These are phyloP conservation scores for Volvox carteri DNA, from an alignment of 163 green algal species.

Conservation along the genomic window DNA sequence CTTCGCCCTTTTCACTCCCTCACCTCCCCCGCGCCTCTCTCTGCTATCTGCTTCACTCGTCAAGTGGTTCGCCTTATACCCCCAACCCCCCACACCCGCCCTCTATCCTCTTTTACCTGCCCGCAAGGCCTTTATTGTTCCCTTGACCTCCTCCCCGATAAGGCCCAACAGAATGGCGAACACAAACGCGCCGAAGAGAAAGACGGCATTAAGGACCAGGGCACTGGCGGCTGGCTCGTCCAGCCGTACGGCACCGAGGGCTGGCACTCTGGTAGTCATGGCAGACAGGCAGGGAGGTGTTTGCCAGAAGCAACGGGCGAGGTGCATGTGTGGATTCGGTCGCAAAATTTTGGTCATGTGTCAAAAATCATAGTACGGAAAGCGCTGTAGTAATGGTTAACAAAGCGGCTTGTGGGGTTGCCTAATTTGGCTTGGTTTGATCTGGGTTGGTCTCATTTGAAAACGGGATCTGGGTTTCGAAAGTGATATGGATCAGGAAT, in stretches of 20 bases:
- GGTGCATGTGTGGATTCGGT: too few species aligned
- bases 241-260: conserved; percentile 44
- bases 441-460: too few species aligned
- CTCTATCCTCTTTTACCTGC: background rate
- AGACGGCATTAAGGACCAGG: conserved; percentile 39
- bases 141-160: conserved; percentile 51
- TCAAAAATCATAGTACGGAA: too few species aligned
- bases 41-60: background rate
- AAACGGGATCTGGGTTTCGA: too few species aligned
- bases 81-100: too few species aligned
- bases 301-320: too few species aligned
- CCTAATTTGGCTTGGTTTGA: too few species aligned
- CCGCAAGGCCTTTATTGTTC: conserved; percentile 31
- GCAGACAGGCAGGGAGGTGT: background rate
- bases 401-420: too few species aligned
- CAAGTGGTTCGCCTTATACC: too few species aligned
- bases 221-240: conserved; percentile 48
- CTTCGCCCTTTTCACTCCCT: background rate
- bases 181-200: conserved; percentile 50
- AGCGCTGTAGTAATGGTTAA: too few species aligned
- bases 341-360: too few species aligned
- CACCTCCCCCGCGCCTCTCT: background rate
- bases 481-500: too few species aligned
- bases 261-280: conserved; percentile 4
- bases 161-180: conserved; percentile 55